phyloP scores from a whole-genome alignment of 768 basidiomycete genomes.

The Leucosporidium creatinivorum region DNA sequence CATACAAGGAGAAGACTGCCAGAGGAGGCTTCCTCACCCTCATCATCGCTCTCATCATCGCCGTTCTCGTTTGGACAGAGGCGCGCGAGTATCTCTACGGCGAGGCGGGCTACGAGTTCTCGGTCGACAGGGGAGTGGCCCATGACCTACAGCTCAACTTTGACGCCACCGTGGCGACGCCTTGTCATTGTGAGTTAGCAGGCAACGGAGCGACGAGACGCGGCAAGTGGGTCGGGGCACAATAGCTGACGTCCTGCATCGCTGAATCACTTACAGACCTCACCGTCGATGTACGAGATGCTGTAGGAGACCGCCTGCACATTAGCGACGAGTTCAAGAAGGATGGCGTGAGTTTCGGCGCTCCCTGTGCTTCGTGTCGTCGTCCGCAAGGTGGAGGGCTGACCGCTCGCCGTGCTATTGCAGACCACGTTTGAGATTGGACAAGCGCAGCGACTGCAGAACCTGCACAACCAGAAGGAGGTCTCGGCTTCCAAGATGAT shows the following conservation, averaged over 20 bases:
- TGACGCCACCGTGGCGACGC: conserved; percentile 87
- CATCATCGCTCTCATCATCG: conserved; percentile 56
- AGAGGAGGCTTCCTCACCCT: conserved; percentile 74
- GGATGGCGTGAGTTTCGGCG: conserved; percentile 61
- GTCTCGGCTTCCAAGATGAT: conserved; percentile 24
- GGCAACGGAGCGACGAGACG: too few species aligned
- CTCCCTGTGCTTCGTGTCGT: background rate
- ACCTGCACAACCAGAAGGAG: background rate
- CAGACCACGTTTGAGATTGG: conserved; percentile 73
- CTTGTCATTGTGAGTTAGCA: conserved; percentile 71
- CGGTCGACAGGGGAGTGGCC: conserved; percentile 60
- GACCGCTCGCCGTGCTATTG: background rate
- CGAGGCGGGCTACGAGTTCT: conserved; percentile 83
- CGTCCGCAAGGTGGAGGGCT: background rate
- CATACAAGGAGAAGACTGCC: conserved; percentile 71
- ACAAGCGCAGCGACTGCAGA: conserved; percentile 66
- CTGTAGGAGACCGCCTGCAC: conserved; percentile 83
- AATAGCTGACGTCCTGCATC: background rate
- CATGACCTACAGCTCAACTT: conserved; percentile 76
- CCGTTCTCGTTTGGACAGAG: conserved; percentile 77
- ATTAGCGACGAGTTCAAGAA: conserved; percentile 70
- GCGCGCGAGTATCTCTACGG: conserved; percentile 87
- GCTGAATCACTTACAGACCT: conserved; percentile 50
- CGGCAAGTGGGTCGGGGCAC: background rate
- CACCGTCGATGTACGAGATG: conserved; percentile 82